phyloP scores from a whole-genome alignment of 352 stramenopile genomes.

The Phytophthora kernoviae region DNA sequence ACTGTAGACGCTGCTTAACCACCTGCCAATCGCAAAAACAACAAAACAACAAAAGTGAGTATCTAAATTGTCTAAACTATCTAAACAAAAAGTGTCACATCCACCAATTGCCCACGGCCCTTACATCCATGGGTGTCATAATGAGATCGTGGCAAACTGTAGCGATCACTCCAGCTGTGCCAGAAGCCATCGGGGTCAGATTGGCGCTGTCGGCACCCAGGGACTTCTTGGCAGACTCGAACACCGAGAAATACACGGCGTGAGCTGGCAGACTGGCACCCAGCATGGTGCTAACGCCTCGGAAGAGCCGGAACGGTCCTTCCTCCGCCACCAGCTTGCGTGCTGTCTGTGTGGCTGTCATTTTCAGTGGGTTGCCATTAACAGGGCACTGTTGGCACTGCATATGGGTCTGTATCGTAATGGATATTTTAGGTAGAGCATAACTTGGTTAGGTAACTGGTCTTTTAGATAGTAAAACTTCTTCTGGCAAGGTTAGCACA shows the following conservation, averaged over 20 bases:
- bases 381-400: constrained; percentile 89
- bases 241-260: constrained; percentile 94
- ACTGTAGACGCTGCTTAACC: constrained; percentile 98
- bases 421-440: neutral
- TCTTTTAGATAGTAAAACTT: no score
- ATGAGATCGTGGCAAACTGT: constrained; percentile 98
- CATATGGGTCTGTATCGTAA: constrained; percentile 93
- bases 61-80: neutral
- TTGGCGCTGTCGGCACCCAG: constrained; percentile 75
- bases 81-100: neutral
- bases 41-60: neutral
- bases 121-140: constrained; percentile 98
- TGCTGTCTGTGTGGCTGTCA: constrained; percentile 69
- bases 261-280: constrained; percentile 97
- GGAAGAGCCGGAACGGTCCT: constrained; percentile 91
- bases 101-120: no score
- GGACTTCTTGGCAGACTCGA: constrained; percentile 88
- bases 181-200: constrained; percentile 74
- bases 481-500: constrained; percentile 1
- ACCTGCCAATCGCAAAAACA: constrained; percentile 57
- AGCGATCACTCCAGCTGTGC: constrained; percentile 91
- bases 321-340: constrained; percentile 69
- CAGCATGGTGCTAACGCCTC: constrained; percentile 98
- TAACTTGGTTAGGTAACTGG: no score
- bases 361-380: constrained; percentile 60